A percentile compares a stretch with the other conserved stretches of the same genome.
phyloP scores from a whole-genome alignment of 345 rosid genomes.

The Melaleuca alternifolia region DNA sequence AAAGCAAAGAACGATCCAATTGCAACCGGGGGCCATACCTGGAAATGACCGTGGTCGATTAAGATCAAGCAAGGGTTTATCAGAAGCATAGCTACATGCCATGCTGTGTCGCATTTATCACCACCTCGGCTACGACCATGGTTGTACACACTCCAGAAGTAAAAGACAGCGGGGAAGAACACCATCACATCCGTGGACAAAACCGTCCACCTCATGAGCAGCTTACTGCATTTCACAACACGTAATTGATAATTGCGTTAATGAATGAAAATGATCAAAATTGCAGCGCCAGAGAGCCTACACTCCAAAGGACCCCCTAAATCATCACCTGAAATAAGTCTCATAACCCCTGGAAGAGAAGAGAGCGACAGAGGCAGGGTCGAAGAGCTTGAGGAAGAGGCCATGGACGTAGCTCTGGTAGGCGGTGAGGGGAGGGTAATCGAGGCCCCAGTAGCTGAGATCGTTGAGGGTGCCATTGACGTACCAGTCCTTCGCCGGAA shows the following conservation, averaged over 20 bases:
- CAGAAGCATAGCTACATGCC: slow-evolving; percentile 70
- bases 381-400: slow-evolving; percentile 43
- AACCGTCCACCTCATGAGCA: slow-evolving; percentile 92
- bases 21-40: slow-evolving; percentile 29
- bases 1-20: not conserved
- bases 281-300: not conserved
- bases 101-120: slow-evolving; percentile 32
- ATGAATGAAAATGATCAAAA: not conserved
- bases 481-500: slow-evolving; percentile 62
- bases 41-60: slow-evolving; percentile 96
- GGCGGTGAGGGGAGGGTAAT: slow-evolving; percentile 95
- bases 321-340: slow-evolving; percentile 55
- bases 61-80: slow-evolving; percentile 76
- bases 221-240: slow-evolving; percentile 41
- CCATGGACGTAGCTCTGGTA: slow-evolving; percentile 90
- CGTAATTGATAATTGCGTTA: not conserved
- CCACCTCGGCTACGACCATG: not conserved
- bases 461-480: slow-evolving; percentile 56
- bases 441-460: slow-evolving; percentile 91
- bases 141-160: slow-evolving; percentile 45
- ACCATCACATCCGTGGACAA: slow-evolving; percentile 65
- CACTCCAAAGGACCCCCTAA: not conserved
- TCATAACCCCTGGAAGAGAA: slow-evolving; percentile 67
- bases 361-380: slow-evolving; percentile 61
- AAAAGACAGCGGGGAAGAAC: slow-evolving; percentile 76